These are phyloP conservation scores for Globisporangium cystogenes DNA, from an alignment of 352 stramenopile species.

Conservation along the genomic window DNA sequence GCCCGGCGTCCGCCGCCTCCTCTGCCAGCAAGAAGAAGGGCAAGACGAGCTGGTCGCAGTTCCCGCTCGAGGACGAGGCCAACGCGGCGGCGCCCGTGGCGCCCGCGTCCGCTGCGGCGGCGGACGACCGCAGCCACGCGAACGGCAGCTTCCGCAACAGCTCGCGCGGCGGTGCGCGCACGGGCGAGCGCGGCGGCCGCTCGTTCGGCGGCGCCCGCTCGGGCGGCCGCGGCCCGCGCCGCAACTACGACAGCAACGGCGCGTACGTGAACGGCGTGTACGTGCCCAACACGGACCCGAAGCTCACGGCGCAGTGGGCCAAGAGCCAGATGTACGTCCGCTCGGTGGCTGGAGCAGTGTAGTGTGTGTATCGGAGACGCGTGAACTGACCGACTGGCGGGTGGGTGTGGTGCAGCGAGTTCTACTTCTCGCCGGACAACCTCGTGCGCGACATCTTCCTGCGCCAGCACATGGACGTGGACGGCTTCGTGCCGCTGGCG, in stretches of 20 bases:
- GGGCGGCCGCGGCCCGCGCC: constrained; percentile 32
- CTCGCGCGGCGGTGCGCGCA: constrained; percentile 23
- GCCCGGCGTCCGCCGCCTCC: constrained; percentile 1
- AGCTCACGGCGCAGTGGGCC: constrained; percentile 73
- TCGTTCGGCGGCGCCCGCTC: constrained; percentile 5
- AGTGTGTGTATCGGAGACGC: not conserved
- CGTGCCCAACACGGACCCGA: constrained; percentile 60
- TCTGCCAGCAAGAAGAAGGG: constrained; percentile 45
- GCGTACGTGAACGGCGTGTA: constrained; percentile 77
- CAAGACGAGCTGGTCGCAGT: constrained; percentile 76
- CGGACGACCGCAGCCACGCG: not conserved
- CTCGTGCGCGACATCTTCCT: constrained; percentile 82
- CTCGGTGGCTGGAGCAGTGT: not conserved
- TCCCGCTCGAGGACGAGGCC: constrained; percentile 32
- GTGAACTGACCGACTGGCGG: constrained; percentile 4
- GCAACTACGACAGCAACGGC: constrained; percentile 48
- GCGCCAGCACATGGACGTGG: constrained; percentile 83
- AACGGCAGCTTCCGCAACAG: constrained; percentile 3
- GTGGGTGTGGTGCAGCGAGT: constrained; percentile 47
- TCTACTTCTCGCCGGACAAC: constrained; percentile 84
- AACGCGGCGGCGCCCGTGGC: not conserved
- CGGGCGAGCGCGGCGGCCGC: constrained; percentile 15
- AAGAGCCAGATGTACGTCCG: constrained; percentile 78
- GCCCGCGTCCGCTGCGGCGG: too few species aligned
- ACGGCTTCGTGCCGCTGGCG: constrained; percentile 84